Evolutionary conservation across 2,329 filamentous ascomycete genomes (phyloP).

Genomic region (Dothideomycetes sp.): DNA sequence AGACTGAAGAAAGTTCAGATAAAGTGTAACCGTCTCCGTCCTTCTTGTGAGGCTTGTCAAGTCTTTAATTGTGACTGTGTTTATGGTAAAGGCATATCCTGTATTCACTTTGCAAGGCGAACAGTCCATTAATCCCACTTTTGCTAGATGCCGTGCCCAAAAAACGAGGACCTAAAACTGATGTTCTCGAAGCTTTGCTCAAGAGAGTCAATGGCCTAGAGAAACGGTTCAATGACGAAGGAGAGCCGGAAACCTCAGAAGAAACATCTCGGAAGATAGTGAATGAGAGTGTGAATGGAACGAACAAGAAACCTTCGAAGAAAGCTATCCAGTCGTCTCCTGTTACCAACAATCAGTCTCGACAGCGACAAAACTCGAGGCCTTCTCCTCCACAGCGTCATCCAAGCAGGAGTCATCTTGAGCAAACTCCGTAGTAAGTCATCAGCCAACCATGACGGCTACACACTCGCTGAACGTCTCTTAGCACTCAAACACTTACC

Average conservation of each 20-base stretch:
- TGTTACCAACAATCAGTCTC: background rate
- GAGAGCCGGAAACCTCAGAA: conserved; percentile 14
- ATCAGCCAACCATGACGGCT: background rate
- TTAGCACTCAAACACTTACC: conserved; percentile 9
- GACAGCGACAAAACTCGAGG: background rate
- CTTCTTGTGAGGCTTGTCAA: conserved; percentile 80
- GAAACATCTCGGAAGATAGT: conserved; percentile 3
- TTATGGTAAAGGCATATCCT: conserved; percentile 62
- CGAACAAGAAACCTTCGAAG: conserved; percentile 11
- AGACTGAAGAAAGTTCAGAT: conserved; percentile 49
- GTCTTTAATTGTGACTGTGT: conserved; percentile 82
- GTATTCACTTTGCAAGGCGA: no score
- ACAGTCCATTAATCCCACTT: background rate
- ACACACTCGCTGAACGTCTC: background rate
- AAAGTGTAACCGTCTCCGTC: conserved; percentile 79
- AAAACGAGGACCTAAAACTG: conserved; percentile 82
- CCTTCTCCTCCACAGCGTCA: conserved; percentile 6
- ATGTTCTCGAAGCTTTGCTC: conserved; percentile 73
- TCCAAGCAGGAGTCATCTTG: conserved; percentile 7
- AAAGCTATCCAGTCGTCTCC: conserved; percentile 1
- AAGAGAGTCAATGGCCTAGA: conserved; percentile 81
- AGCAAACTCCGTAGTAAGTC: conserved; percentile 10
- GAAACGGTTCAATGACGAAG: conserved; percentile 57
- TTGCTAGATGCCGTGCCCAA: conserved; percentile 74
- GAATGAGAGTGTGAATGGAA: conserved; percentile 6